phyloP scores from a whole-genome alignment of 352 stramenopile genomes.

The Globisporangium radiosum region DNA sequence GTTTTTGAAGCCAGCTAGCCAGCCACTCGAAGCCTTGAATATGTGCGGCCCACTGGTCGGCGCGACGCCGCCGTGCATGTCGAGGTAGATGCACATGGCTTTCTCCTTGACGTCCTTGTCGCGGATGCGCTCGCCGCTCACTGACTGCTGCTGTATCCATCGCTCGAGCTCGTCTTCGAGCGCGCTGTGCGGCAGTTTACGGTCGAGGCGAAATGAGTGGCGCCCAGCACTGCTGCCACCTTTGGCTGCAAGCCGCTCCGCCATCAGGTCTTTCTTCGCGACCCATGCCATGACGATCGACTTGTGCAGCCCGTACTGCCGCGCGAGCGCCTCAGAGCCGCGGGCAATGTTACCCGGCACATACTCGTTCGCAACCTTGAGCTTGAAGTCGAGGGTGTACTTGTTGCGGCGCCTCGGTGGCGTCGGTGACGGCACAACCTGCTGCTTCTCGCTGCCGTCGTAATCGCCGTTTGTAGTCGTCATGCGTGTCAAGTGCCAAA shows the following conservation, averaged over 20 bases:
- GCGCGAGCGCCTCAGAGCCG: slow-evolving; percentile 14
- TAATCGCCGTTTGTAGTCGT: no score
- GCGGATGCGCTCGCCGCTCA: slow-evolving; percentile 10
- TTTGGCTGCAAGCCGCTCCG: slow-evolving; percentile 2
- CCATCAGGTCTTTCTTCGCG: slow-evolving; percentile 9
- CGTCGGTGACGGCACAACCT: no score
- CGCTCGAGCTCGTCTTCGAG: slow-evolving; percentile 13
- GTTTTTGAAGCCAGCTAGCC: slow-evolving; percentile 16
- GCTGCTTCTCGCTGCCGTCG: no score
- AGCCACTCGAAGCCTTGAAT: slow-evolving; percentile 18
- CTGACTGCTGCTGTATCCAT: slow-evolving; percentile 6
- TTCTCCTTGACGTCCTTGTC: slow-evolving; percentile 12
- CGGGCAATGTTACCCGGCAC: slow-evolving; percentile 1
- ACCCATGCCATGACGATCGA: slow-evolving; percentile 17
- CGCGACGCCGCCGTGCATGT: slow-evolving; percentile 4
- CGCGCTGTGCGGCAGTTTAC: slow-evolving; percentile 11
- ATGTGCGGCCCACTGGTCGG: background rate
- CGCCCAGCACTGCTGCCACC: background rate
- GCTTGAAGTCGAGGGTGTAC: slow-evolving; percentile 21
- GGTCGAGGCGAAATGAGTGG: slow-evolving; percentile 11
- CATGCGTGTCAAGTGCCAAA: no score
- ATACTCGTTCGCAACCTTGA: slow-evolving; percentile 13
- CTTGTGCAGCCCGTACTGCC: slow-evolving; percentile 14
- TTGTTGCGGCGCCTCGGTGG: slow-evolving; percentile 11
- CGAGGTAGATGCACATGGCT: slow-evolving; percentile 10